A percentile compares a stretch with the other conserved stretches of the same genome.
phyloP scores from a whole-genome alignment of 306 rosid species.

The Astragalus glycyphyllos region DNA sequence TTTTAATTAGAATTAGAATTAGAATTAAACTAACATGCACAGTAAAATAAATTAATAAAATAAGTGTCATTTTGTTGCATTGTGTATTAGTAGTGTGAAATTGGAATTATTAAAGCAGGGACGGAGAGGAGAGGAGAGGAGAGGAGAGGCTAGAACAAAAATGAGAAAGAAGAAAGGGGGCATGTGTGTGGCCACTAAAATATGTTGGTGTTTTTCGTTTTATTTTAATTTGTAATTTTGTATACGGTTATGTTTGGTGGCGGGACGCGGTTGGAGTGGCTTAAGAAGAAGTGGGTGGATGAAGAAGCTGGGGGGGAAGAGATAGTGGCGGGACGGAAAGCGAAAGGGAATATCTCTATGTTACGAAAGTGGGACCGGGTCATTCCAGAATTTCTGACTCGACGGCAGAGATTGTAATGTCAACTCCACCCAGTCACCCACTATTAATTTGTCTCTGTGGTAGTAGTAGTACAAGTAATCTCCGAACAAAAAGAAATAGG shows the following conservation, averaged over 20 bases:
- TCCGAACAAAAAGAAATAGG: too few species aligned
- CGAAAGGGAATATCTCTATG: slow-evolving; percentile 45
- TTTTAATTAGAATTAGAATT: not conserved
- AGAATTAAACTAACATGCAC: not conserved
- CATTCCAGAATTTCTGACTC: slow-evolving; percentile 35
- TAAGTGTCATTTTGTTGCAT: not conserved
- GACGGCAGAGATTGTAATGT: slow-evolving; percentile 26
- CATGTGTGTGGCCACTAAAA: slow-evolving; percentile 31
- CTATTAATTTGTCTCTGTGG: too few species aligned
- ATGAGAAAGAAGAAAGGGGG: not conserved
- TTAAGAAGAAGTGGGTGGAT: slow-evolving; percentile 34
- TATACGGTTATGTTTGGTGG: slow-evolving; percentile 15
- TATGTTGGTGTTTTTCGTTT: slow-evolving; percentile 29
- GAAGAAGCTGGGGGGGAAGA: slow-evolving; percentile 1
- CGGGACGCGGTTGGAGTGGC: slow-evolving; percentile 48
- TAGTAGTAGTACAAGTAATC: too few species aligned
- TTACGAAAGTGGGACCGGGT: slow-evolving; percentile 46
- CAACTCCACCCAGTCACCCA: too few species aligned
- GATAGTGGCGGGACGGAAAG: slow-evolving; percentile 42
- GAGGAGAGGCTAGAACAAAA: not conserved
- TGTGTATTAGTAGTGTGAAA: slow-evolving; percentile 24
- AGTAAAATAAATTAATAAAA: not conserved
- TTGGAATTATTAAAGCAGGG: not conserved
- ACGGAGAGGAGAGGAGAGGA: too few species aligned
- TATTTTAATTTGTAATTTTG: not conserved